Conservation (phyloP, 768 basidiomycete genomes). For the Rossbeevera mucosa region DNA sequence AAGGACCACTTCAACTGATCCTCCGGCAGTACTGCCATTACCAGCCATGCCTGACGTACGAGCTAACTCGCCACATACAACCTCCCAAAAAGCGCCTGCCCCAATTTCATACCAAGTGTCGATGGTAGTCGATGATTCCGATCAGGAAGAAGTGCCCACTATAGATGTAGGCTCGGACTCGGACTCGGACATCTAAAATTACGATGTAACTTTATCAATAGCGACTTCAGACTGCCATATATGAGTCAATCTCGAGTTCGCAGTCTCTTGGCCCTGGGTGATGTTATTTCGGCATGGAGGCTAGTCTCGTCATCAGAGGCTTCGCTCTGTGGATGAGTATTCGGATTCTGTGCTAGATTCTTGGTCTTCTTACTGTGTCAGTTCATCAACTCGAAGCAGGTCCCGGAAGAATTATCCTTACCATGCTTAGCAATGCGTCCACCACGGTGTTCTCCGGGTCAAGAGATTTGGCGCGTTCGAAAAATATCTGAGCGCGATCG, state of each 20-base stretch:
- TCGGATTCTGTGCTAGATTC: conserved; percentile 20
- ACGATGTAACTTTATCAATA: background rate
- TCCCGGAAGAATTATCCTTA: conserved; percentile 15
- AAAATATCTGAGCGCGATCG: conserved; percentile 48
- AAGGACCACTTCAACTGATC: background rate
- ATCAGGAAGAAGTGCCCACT: conserved; percentile 71
- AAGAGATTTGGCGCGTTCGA: conserved; percentile 57
- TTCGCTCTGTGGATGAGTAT: conserved; percentile 7
- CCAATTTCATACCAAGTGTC: background rate
- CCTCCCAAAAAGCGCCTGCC: conserved; percentile 4
- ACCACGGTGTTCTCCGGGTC: conserved; percentile 57
- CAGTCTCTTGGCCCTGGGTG: conserved; percentile 8
- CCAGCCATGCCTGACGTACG: background rate
- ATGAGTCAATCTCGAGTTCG: conserved; percentile 9
- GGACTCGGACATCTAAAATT: conserved; percentile 53
- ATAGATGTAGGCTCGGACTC: conserved; percentile 82
- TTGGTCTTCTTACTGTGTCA: conserved; percentile 15
- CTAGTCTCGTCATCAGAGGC: conserved; percentile 37
- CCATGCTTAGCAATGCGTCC: conserved; percentile 52
- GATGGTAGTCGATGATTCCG: conserved; percentile 38
- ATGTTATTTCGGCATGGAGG: background rate
- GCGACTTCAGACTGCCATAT: background rate
- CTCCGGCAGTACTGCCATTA: background rate
- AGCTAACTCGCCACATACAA: background rate
- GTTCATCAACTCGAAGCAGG: background rate